Percentiles rank a stretch among this genome's conserved stretches.
phyloP scores from a whole-genome alignment of 345 rosid genomes.

The Trapa incisa region DNA sequence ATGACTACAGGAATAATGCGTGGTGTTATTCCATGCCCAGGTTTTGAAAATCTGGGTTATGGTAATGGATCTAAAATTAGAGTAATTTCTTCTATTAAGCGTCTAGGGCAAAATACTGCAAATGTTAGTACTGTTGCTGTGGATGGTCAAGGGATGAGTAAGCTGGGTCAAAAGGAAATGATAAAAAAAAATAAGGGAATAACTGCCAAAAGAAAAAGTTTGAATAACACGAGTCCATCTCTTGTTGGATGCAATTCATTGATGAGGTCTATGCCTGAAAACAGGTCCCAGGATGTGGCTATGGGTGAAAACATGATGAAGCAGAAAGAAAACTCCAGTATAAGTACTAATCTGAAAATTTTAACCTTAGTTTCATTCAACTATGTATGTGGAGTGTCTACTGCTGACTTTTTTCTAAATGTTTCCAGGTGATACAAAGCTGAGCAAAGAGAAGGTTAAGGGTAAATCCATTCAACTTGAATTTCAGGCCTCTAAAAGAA shows the following conservation, averaged over 20 bases:
- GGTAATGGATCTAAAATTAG: conserved; percentile 17
- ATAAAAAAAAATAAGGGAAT: conserved; percentile 19
- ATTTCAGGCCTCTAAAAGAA: conserved; percentile 28
- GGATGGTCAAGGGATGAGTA: conserved; percentile 21
- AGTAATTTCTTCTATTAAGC: conserved; percentile 11
- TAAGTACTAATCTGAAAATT: conserved; percentile 19
- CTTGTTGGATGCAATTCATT: conserved; percentile 16
- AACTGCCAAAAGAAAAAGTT: conserved; percentile 25
- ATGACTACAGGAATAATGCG: conserved; percentile 21
- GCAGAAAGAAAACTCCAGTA: conserved; percentile 10
- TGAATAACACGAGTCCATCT: conserved; percentile 22
- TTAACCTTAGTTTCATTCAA: neutral
- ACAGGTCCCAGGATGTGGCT: conserved; percentile 9
- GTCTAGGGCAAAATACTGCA: conserved; percentile 13
- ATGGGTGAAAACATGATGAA: conserved; percentile 1
- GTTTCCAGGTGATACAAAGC: conserved; percentile 26
- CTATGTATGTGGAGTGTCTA: conserved; percentile 5
- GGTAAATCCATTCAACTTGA: conserved; percentile 26
- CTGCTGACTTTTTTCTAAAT: conserved; percentile 7
- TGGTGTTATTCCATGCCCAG: neutral
- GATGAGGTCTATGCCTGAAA: conserved; percentile 14
- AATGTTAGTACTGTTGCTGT: conserved; percentile 12
- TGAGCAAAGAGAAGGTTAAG: conserved; percentile 31
- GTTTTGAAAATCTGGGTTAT: conserved; percentile 14
- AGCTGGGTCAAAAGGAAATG: conserved; percentile 17